Evolutionary conservation across 768 basidiomycete genomes (phyloP), one percentile per base, ranked within the genome.

Genomic region (Tephrocybe sp.): DNA sequence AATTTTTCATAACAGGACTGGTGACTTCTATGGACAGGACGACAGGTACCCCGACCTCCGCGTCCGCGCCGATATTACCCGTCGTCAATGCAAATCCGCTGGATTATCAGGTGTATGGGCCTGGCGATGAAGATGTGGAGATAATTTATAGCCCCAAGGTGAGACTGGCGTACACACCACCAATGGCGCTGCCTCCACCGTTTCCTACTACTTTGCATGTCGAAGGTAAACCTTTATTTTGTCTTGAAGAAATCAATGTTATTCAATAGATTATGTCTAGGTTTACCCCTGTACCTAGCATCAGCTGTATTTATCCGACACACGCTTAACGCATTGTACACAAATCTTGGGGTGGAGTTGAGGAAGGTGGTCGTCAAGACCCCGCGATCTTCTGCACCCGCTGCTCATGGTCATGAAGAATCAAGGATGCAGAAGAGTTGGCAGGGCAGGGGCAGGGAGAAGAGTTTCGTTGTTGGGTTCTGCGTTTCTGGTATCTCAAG

Each of bases 281-380:
- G 89, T n/a, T 63, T 87, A 3, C 80, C 84, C 7, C 58, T 91
- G 25, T 92, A 91, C 65, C 73, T 83, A 52, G 78, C 86, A 1
- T 87, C 87, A 0, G 81, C 87, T 2, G 76, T 77, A 2, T 79
- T 90, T 54, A 68, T 90, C 16, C 77, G 85, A 16, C 87, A 86
- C 53, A 86, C 89, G 4, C 77, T 92, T 62, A 87, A 82, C 60
- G 83, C 89, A 11, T 64, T 91, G 13, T 90, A 89, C 61, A 76
- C 83, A 9, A 82, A 89, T 61, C 68, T 89, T 28, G 65, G 60
- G 3, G 78, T 92, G 30, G 72, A 73, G 31, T 64, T 88, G 32
- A 72, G 70, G 18, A 84, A 78, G 59, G 64, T 84, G 38, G 62
- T 67, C 0, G 68, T 78, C 12, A 55, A 73, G 16, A 64, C 67